Evolutionary conservation across 305 asterid genomes (phyloP), one percentile per base, ranked within the genome.

Genomic region (Fraxinus albicans): DNA sequence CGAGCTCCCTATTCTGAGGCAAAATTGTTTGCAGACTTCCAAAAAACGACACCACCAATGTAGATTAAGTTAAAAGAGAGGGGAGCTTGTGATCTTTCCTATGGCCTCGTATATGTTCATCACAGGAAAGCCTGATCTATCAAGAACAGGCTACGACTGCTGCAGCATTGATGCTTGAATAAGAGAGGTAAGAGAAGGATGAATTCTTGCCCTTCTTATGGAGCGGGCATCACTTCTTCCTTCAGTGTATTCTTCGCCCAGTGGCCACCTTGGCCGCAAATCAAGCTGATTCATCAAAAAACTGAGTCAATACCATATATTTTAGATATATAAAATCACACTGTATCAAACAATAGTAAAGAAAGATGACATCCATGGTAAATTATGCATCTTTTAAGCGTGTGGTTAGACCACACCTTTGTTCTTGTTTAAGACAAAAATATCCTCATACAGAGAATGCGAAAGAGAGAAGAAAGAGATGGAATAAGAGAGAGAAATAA

Each of bases 221-320:
- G 99, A 94, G 2, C 98, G 95, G 23, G 98, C 99, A 79, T 93
- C 96, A 78, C 98, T 96, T 90, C 88, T 92, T 84, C 99, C 99
- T 80, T 90, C 92, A 0, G 93, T 96, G 6, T 88, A 88, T 77
- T 93, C 98, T 79, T 94, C 99, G 0, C 98, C 99, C 83, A 96
- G 79, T 31, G 98, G 98, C 99, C 99, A 96, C 83, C 99, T 91
- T 80, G 98, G 99, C 34, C 97, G 92, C 74, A 93, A 82, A 92
- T 94, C 99, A 81, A 94, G 87, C 98, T 96, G 96, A 63, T 84
- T 75, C 81, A 86, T 27, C 35, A 31, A 83, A 8, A 50, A 40
- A 82, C 58, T 23, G 53, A 25, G 44, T 76, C 23, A 72, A 75
- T 25, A 65, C 73, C 36, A 65, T 60, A 17, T 35, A 7, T n/a